phyloP scores from a whole-genome alignment of 148 eudicot genomes.

The Fagopyrum homotropicum region DNA sequence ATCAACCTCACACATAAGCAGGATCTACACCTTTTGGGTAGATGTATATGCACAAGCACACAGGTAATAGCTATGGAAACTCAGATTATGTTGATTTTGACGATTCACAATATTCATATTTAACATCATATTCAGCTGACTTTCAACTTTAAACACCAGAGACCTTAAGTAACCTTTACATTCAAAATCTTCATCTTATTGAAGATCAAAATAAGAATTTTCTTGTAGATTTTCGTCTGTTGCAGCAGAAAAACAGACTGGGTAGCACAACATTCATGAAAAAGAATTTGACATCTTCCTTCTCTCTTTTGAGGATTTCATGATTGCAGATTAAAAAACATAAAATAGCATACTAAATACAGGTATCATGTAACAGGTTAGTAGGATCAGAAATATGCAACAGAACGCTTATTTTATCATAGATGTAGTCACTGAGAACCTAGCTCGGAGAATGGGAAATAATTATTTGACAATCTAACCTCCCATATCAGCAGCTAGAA shows the following conservation, averaged over 20 bases:
- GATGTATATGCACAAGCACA: too few relatives aligned
- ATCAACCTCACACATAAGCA: too few relatives aligned
- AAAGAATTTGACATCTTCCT: not conserved
- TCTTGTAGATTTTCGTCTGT: not conserved
- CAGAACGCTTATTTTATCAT: not conserved
- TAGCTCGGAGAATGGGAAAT: too few relatives aligned
- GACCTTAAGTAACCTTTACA: not conserved
- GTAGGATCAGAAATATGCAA: not conserved
- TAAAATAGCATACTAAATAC: not conserved
- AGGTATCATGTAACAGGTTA: not conserved
- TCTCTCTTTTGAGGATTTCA: not conserved
- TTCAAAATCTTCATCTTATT: not conserved
- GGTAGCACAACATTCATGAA: not conserved
- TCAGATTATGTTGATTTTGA: not conserved
- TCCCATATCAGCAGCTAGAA: slow-evolving; percentile 98
- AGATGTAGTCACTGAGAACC: not conserved
- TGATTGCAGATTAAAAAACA: not conserved
- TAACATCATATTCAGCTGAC: not conserved
- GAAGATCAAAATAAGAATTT: not conserved
- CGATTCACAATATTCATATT: not conserved
- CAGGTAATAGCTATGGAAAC: not conserved
- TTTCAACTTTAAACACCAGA: not conserved
- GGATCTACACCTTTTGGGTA: too few relatives aligned
- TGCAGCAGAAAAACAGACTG: too few relatives aligned
- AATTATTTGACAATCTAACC: slow-evolving; percentile 32